These are phyloP conservation scores for Thermothelomyces thermophilus DNA, from an alignment of 2,329 filamentous ascomycete genomes.

Conservation along the genomic window DNA sequence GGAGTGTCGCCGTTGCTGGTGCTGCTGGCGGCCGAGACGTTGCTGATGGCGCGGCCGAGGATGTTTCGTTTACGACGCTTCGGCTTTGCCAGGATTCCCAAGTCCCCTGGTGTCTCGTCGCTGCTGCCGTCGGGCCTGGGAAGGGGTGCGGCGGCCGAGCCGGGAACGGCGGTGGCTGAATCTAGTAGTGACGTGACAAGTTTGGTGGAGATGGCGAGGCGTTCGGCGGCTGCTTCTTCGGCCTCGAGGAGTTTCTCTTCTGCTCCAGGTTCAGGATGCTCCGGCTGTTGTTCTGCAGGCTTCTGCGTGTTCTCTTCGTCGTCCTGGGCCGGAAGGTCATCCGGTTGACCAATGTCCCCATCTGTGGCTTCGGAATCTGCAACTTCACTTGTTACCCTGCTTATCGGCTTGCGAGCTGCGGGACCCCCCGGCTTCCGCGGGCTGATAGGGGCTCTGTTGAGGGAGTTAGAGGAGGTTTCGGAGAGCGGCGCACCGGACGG, in stretches of 20 bases:
- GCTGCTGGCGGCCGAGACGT: constrained; percentile 45
- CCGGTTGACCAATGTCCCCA: constrained; percentile 18
- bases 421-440: constrained; percentile 17
- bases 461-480: constrained; percentile 35
- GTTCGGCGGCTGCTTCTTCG: constrained; percentile 29
- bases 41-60: constrained; percentile 53
- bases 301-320: constrained; percentile 8
- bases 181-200: constrained; percentile 38
- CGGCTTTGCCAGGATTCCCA: neutral
- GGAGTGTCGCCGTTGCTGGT: constrained; percentile 8
- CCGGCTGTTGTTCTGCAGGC: neutral
- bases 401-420: constrained; percentile 25
- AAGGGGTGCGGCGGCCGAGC: neutral
- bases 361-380: constrained; percentile 38
- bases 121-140: neutral
- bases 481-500: constrained; percentile 33
- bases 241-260: constrained; percentile 10
- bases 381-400: constrained; percentile 34
- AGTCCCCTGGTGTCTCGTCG: neutral
- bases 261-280: constrained; percentile 1
- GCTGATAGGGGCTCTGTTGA: constrained; percentile 36
- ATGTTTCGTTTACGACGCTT: constrained; percentile 41
- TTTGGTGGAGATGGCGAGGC: constrained; percentile 37
- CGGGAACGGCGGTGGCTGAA: constrained; percentile 15
- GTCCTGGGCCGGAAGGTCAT: constrained; percentile 15